These are phyloP conservation scores for Aspergillus baeticus DNA, from an alignment of 495 filamentous ascomycete species.

Conservation along the genomic window DNA sequence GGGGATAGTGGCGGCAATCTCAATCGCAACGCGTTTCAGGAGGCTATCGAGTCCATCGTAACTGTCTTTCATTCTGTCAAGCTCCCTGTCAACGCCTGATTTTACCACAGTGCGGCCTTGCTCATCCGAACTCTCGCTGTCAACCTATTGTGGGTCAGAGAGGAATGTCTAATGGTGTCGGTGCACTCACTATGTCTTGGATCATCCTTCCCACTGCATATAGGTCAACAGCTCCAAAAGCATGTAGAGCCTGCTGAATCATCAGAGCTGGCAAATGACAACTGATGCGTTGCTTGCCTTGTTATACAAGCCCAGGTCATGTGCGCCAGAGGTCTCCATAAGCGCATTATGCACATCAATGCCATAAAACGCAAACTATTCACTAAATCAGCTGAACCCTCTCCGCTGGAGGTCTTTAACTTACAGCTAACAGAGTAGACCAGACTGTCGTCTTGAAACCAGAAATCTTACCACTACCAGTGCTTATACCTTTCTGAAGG, in stretches of 20 bases:
- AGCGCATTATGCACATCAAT: conserved; percentile 68
- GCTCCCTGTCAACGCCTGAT: conserved; percentile 66
- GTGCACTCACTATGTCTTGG: conserved; percentile 52
- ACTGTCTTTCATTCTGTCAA: conserved; percentile 74
- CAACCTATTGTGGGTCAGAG: conserved; percentile 51
- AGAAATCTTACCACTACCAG: conserved; percentile 53
- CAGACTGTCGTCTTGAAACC: conserved; percentile 68
- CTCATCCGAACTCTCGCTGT: conserved; percentile 76
- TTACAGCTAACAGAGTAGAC: conserved; percentile 59
- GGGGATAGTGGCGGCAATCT: conserved; percentile 63
- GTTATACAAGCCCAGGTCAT: conserved; percentile 52
- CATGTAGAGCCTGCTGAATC: conserved; percentile 30
- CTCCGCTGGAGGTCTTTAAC: conserved; percentile 2
- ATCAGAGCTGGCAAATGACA: conserved; percentile 11
- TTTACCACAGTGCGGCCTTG: conserved; percentile 73
- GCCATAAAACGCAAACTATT: conserved; percentile 63
- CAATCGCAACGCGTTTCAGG: conserved; percentile 62
- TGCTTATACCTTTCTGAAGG: conserved; percentile 73
- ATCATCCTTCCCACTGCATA: conserved; percentile 68
- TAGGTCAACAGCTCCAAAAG: conserved; percentile 53
- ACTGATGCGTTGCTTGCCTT: conserved; percentile 45
- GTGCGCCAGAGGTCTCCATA: conserved; percentile 56
- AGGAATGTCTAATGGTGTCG: background rate
- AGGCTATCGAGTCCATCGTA: conserved; percentile 77
- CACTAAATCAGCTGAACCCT: conserved; percentile 18